Base-by-base conservation (phyloP, 1,284 basidiomycete genomes). In the Ganoderma resinaceum region DNA sequence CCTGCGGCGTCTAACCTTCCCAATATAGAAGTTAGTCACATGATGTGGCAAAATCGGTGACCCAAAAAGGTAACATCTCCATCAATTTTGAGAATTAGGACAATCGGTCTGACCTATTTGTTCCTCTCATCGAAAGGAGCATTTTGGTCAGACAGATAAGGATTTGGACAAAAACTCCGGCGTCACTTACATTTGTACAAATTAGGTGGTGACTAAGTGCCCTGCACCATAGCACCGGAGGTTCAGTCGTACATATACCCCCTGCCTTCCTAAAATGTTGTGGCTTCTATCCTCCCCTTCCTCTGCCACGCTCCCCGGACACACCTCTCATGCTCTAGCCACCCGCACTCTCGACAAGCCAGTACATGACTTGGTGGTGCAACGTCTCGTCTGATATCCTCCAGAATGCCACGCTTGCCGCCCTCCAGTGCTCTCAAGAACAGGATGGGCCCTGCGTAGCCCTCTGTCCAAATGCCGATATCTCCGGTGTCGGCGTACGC, bases 401-500 rank as follows among this genome's bases (percentile, higher is more conserved):
- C 9, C 52, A 57, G n/a, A 58, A 73, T n/a, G 60, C 62, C 1
- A 67, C 64, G 0, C 35, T 53, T 3, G 68, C 68, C 2, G 72
- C 70, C 0, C 37, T 68, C 38, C 52, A 59, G 3, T 73, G 72
- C 42, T 37, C 70, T 0, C 66, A 43, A 9, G 18, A 31, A 3
- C 49, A 66, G 1, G 31, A 62, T 49, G 46, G 43, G 1, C 0
- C 37, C 7, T 76, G 76, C 61, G 31, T 52, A 9, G 76, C 74
- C 37, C 71, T 78, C 37, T 75, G 74, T 53, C 73, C 77, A 0
- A 79, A 79, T 37, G 65, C 74, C 0, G 78, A 79, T 64, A 63
- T 79, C 5, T 70, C 77, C 0, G 78, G 78, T 1, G 72, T 79
- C 31, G 78, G 78, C 1, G 78, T 79, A 0, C 65, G 78, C 20